Percentiles rank a stretch among this genome's conserved stretches.
Evolutionary conservation across 73 alveolate genomes (phyloP).

Genomic region (Paramecium pentaurelia): DNA sequence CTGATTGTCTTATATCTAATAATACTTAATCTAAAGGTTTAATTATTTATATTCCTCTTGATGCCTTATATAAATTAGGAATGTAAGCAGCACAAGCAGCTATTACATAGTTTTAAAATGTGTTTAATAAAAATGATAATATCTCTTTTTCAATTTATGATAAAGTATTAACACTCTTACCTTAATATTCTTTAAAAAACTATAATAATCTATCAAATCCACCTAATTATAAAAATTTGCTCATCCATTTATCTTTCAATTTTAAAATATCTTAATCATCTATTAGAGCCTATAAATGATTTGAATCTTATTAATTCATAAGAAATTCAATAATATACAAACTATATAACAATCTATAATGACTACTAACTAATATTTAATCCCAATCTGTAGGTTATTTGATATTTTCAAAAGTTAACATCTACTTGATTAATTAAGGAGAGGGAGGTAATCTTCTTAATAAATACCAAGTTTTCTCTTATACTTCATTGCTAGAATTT

Average conservation of each 20-base stretch:
- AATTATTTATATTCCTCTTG: neutral
- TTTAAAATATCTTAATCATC: neutral
- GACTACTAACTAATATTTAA: neutral
- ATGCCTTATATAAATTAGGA: constrained; percentile 61
- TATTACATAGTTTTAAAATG: constrained; percentile 43
- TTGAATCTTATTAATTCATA: neutral
- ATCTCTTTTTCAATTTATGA: constrained; percentile 48
- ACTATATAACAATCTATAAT: constrained; percentile 27
- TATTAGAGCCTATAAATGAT: neutral
- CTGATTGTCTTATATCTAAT: neutral
- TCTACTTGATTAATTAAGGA: constrained; percentile 47
- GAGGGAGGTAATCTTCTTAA: constrained; percentile 17
- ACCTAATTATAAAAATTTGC: constrained; percentile 43
- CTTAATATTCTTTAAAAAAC: constrained; percentile 25
- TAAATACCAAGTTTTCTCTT: neutral
- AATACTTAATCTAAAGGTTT: constrained; percentile 34
- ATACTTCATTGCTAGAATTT: neutral
- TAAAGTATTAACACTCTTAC: neutral
- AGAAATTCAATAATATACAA: constrained; percentile 14
- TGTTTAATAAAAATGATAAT: constrained; percentile 52
- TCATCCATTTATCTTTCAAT: constrained; percentile 44
- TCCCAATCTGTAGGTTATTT: constrained; percentile 61
- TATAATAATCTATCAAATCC: constrained; percentile 38
- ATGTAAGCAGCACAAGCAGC: constrained; percentile 60
- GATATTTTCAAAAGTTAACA: constrained; percentile 71